Percentiles rank a stretch among this genome's conserved stretches.
These are phyloP conservation scores for Neoboletus subvelutipes DNA, from an alignment of 768 basidiomycete genomes.

Conservation along the genomic window DNA sequence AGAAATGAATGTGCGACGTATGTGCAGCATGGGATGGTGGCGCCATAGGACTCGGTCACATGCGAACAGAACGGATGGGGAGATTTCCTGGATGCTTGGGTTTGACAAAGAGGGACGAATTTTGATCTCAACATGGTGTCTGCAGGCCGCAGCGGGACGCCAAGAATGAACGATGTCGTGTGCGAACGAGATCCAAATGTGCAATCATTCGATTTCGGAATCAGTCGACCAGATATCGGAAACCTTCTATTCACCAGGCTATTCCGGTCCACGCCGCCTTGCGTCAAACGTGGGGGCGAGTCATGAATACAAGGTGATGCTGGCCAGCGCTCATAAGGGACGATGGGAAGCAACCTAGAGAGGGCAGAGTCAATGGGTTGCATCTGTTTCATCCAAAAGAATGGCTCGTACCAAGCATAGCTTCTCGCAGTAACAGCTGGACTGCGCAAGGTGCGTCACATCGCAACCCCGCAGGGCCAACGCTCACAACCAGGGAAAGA, in stretches of 20 bases:
- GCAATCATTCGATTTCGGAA: slow-evolving; percentile 1
- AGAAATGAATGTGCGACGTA: background rate
- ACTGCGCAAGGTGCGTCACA: background rate
- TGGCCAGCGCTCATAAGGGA: background rate
- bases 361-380: slow-evolving; percentile 2
- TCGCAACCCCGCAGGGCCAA: slow-evolving; percentile 1
- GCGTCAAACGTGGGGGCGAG: background rate
- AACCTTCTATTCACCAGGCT: slow-evolving; percentile 12
- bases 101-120: background rate
- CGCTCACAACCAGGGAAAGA: slow-evolving; percentile 1
- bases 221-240: background rate
- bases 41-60: background rate
- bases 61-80: background rate
- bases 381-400: background rate
- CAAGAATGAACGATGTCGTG: background rate
- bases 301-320: background rate
- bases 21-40: background rate
- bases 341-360: slow-evolving; percentile 4
- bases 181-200: background rate
- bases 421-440: background rate
- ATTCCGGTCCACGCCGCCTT: slow-evolving; percentile 4
- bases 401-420: slow-evolving; percentile 16
- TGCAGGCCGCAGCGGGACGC: background rate
- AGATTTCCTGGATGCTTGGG: background rate
- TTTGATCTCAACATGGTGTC: background rate